Evolutionary conservation across 371 early-diverging fungal genomes (phyloP).

Genomic region (Lichtheimia ramosa): DNA sequence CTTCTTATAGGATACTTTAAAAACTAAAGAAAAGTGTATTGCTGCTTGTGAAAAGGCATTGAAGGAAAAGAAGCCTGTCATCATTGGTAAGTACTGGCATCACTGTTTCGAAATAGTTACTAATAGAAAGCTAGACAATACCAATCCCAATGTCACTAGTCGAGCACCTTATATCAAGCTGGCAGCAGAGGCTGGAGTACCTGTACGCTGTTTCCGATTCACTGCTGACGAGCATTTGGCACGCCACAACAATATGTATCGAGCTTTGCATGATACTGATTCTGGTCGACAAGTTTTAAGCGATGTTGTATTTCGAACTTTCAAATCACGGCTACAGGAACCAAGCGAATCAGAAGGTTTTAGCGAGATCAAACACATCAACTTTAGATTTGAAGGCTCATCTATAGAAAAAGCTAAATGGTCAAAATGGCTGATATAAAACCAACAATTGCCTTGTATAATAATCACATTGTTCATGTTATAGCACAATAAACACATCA

Average conservation of each 20-base stretch:
- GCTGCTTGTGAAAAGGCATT: slow-evolving; percentile 55
- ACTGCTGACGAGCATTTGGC: slow-evolving; percentile 61
- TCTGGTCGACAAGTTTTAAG: slow-evolving; percentile 39
- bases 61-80: slow-evolving; percentile 52
- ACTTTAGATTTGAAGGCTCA: slow-evolving; percentile 62
- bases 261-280: slow-evolving; percentile 35
- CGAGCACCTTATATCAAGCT: slow-evolving; percentile 66
- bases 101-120: neutral
- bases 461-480: neutral
- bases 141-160: slow-evolving; percentile 69
- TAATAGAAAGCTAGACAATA: slow-evolving; percentile 64
- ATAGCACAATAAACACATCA: neutral
- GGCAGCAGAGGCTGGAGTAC: slow-evolving; percentile 58
- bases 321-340: slow-evolving; percentile 47
- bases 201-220: slow-evolving; percentile 73
- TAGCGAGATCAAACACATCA: slow-evolving; percentile 58
- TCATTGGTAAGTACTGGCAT: slow-evolving; percentile 46
- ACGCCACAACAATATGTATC: slow-evolving; percentile 77
- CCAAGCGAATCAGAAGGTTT: slow-evolving; percentile 66
- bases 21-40: slow-evolving; percentile 73
- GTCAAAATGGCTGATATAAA: slow-evolving; percentile 48
- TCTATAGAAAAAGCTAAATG: slow-evolving; percentile 40
- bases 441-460: neutral
- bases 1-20: slow-evolving; percentile 61
- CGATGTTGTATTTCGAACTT: slow-evolving; percentile 58